Evolutionary conservation across 345 rosid species (phyloP), one percentile per base, ranked within the genome.

Genomic region (Alliaria petiolata): DNA sequence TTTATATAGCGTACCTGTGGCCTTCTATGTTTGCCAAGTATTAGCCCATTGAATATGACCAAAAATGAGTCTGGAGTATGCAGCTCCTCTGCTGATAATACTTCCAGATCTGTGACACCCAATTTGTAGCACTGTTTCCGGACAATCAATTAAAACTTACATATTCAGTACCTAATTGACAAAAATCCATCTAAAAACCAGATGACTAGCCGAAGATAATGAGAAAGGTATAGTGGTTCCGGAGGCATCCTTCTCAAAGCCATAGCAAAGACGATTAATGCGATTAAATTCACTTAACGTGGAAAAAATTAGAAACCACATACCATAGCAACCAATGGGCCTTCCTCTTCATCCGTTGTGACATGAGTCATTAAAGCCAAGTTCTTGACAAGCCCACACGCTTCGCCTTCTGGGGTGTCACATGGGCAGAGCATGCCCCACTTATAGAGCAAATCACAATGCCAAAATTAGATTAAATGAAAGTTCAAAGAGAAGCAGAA

Each of bases 341-440:
- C 88, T 72, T 93, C 98, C 74, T 93, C 96, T 61, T 86, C 90
- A 76, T 93, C 96, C 30, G 96, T 90, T 17, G 97, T 93, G 67
- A 93, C 97, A 83, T 93, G 97, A 86, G 97, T 93, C 98, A 93
- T 93, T 76, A 93, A 65, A 67, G 98, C 98, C 82, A 93, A 84
- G 80, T 93, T 93, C 83, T 93, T 93, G 63, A 93, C 98, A 74
- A 93, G 83, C 42, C 98, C 98, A 78, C 98, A 93, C 28, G 98
- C 79, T 81, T 91, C 97, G 5, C 97, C 97, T 83, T 93, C 97
- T 5, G 97, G 98, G 59, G 98, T 93, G 83, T 93, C 97, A 81
- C 96, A 91, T 36, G 97, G 97, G 82, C 98, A 91, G 70, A 93
- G 96, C 98, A 93, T 93, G 15, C 98, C 98, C 97, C 98, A 93